Base-by-base conservation (phyloP, 257 asterid species). In the Solanum arcanum region DNA sequence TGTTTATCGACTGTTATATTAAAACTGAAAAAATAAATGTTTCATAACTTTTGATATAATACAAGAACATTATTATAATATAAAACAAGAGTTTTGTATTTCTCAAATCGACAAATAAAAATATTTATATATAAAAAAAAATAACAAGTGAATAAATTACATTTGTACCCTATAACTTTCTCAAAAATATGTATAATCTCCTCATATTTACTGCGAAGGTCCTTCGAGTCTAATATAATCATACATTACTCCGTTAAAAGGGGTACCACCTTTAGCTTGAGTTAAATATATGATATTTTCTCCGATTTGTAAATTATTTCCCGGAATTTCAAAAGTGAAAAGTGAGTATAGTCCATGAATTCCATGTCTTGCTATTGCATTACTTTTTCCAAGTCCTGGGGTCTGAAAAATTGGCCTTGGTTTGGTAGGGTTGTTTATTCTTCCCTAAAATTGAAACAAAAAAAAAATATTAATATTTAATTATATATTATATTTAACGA, bases 311-410 rank as follows among this genome's bases (percentile, higher is more conserved):
- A 95, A 90, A 16, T 16, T 72, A 31, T 21, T 25, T 2, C 92
- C 94, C 0, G 49, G 15, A 4, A 94, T 70, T 3, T 13, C 23
- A 74, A 92, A 84, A 14, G 84, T 90, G 83, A 89, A 91, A 3
- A 90, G 76, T 76, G 41, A 82, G 85, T 93, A 90, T 18, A 92
- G 9, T 6, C 96, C 98, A 31, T 88, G 94, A 78, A 90, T 91
- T 3, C 96, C 94, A 83, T 94, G 95, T 52, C 98, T 91, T n/a
- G 96, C 95, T 3, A 94, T 60, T 10, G 97, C 94, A 23, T 93
- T 94, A 86, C 93, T 96, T 69, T 29, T 84, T 49, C 95, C 96
- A 33, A 94, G 86, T 12, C 13, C 6, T 5, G 90, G 92, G 2
- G 94, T 93, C 2, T 84, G 76, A 56, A 91, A 91, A 23, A 52